A percentile compares a stretch with the other conserved stretches of the same genome.
phyloP scores from a whole-genome alignment of 1,139 yeast species.

The Kodamaea ohmeri region DNA sequence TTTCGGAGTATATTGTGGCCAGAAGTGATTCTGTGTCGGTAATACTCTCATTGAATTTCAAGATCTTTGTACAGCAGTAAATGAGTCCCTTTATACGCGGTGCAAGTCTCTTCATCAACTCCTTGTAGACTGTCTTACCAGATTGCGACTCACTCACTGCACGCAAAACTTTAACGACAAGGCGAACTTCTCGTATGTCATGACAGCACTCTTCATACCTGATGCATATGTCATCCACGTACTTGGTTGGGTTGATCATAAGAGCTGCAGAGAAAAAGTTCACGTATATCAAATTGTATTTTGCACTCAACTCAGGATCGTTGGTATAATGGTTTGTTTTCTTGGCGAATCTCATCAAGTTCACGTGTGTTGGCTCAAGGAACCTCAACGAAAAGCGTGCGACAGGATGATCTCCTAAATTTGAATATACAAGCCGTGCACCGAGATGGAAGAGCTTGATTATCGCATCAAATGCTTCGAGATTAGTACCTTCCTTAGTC shows the following conservation, averaged over 20 bases:
- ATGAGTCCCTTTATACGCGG: conserved; percentile 28
- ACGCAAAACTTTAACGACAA: conserved; percentile 40
- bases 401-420: conserved; percentile 35
- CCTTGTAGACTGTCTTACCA: conserved; percentile 23
- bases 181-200: conserved; percentile 30
- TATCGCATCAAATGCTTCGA: conserved; percentile 44
- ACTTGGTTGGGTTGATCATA: conserved; percentile 37
- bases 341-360: conserved; percentile 18
- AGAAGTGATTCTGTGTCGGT: neutral
- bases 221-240: conserved; percentile 24
- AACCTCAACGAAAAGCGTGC: conserved; percentile 41
- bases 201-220: conserved; percentile 27
- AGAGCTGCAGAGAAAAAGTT: conserved; percentile 45
- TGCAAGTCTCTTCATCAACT: conserved; percentile 25
- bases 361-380: conserved; percentile 36
- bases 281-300: conserved; percentile 30
- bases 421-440: conserved; percentile 29
- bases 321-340: conserved; percentile 10
- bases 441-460: conserved; percentile 45
- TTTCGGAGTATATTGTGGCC: neutral
- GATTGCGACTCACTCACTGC: conserved; percentile 33
- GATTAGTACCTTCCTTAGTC: conserved; percentile 30
- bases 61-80: conserved; percentile 30
- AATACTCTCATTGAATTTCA: conserved; percentile 10
- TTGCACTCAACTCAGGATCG: conserved; percentile 8